Base-by-base conservation (phyloP, 2,329 filamentous ascomycete species). In the Bipolaris victoriae region DNA sequence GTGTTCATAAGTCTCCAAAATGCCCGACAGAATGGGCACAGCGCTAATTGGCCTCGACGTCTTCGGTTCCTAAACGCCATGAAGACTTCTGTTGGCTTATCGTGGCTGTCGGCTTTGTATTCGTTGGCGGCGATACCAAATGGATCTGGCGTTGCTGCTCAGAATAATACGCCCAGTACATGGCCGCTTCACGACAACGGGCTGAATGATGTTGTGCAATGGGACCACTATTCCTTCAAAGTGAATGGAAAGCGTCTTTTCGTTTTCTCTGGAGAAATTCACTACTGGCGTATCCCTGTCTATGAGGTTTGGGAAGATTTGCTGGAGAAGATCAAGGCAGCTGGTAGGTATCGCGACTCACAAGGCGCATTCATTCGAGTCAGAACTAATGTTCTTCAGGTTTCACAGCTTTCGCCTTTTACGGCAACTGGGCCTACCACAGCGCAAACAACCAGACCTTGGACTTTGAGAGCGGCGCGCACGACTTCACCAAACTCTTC, bases 171-270 rank as follows among this genome's bases (percentile, higher is more conserved):
- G 7, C 63, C 68, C 15, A 63, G 57, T 37, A 65, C 78, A 69
- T 83, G 81, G 81, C 80, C 81, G 1, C 54, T 83, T 10, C 79
- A 82, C 52, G 77, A 82, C 66, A 78, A 83, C 58, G 79, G 79
- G 5, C 62, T 81, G 48, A 83, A 77, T 55, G 65, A 78, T 4
- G 73, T 79, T 22, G 82, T 84, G 1, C 75, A 82, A 69, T 84
- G 82, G 83, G 82, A 84, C 58, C 78, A 82, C 53, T 83, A 82
- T 68, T 84, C 81, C 67, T 81, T 84, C 64, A 77, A 80, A 29
- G 69, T 84, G 51, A 80, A 84, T 49, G 80, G 79, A 26, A 77
- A 84, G 62, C 73, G 82, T 18, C 67, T 84, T 5, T 84, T 83
- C 61, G 73, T 85, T 41, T 84, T 82, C 65, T 79, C 80, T 13